A percentile compares a stretch with the other conserved stretches of the same genome.
Evolutionary conservation across 768 basidiomycete genomes (phyloP).

Genomic region (Suillus spraguei): DNA sequence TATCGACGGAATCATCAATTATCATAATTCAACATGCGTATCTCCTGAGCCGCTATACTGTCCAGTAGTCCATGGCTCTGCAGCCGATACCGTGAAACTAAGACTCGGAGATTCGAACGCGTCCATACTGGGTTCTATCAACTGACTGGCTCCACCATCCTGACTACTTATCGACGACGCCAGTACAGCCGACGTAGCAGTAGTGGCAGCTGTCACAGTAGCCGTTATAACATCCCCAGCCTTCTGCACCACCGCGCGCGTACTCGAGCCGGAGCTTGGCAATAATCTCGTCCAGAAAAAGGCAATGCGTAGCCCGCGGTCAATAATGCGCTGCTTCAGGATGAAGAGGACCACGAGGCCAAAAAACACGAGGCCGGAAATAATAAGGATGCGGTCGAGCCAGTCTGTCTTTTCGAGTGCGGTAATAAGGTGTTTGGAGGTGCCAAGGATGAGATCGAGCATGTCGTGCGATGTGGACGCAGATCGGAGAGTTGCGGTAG

Average conservation of each 20-base stretch:
- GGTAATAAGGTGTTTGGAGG: constrained; percentile 84
- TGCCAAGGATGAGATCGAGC: constrained; percentile 67
- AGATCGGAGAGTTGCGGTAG: constrained; percentile 73
- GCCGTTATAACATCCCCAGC: not conserved
- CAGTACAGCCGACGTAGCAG: not conserved
- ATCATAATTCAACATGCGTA: not conserved
- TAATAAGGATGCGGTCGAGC: constrained; percentile 86
- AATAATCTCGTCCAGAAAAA: constrained; percentile 92
- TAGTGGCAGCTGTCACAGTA: not conserved
- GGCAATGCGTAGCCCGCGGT: constrained; percentile 74
- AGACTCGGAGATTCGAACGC: not conserved
- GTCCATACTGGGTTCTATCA: not conserved
- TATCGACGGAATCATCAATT: too few relatives aligned
- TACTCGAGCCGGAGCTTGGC: constrained; percentile 40
- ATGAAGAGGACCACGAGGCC: constrained; percentile 82
- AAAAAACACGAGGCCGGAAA: constrained; percentile 81
- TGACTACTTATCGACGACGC: not conserved
- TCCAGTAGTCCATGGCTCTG: not conserved
- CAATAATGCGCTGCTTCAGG: constrained; percentile 83
- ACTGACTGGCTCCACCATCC: not conserved
- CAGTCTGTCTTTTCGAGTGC: constrained; percentile 91
- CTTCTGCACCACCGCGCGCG: constrained; percentile 4
- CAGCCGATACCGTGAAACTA: not conserved
- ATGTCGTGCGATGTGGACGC: constrained; percentile 79
- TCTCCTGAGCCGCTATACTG: not conserved